Evolutionary conservation across 106 monocot genomes (phyloP).

Genomic region (Dendrobium nobile): DNA sequence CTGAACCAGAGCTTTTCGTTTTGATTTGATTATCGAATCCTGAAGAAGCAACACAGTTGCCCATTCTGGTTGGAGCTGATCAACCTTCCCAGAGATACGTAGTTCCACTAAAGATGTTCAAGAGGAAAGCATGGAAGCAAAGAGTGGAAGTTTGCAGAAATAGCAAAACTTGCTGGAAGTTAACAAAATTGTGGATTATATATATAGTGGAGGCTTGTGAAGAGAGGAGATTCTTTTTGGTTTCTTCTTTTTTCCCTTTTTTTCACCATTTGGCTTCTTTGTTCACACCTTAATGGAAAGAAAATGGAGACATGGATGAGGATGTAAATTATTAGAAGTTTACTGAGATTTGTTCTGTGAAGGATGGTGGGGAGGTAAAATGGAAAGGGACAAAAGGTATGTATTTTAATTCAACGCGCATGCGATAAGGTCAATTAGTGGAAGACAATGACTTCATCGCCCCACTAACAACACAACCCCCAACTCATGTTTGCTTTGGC

Average conservation of each 20-base stretch:
- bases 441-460: background rate
- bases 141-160: background rate
- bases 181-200: too few species aligned
- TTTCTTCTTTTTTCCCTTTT: too few species aligned
- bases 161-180: background rate
- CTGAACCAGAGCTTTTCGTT: background rate
- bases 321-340: background rate
- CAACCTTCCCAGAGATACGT: background rate
- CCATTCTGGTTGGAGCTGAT: background rate
- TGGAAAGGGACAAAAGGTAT: background rate
- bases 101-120: too few species aligned
- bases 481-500: too few species aligned
- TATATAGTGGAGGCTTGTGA: background rate
- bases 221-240: background rate
- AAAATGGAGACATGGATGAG: background rate
- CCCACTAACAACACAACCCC: background rate
- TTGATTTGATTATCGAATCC: background rate
- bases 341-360: background rate
- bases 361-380: background rate
- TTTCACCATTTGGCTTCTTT: background rate
- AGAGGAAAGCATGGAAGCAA: background rate
- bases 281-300: background rate
- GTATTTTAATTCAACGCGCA: background rate
- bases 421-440: background rate
- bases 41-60: constrained; percentile 1